Base-by-base conservation (phyloP, 352 stramenopile species). In the Phytophthora capsici region DNA sequence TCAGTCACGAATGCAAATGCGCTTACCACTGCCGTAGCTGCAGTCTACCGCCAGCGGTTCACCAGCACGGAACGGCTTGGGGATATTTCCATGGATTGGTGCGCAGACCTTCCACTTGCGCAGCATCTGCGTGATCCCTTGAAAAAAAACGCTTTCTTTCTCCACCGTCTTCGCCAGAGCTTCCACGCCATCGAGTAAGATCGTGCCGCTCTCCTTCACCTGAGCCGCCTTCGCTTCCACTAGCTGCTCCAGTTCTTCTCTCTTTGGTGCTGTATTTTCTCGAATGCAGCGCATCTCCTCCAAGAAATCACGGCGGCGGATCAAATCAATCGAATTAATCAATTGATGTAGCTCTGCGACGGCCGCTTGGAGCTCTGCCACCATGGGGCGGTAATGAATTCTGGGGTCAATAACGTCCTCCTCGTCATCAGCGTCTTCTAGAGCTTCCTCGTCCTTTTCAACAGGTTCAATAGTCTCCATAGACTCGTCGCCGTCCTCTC, bases 321-420 rank as follows among this genome's bases (percentile, higher is more conserved):
- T 91, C 38, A 96, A 62, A 57, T 96, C 88, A 46, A 96, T 93
- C 17, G 88, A 92, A 68, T 94, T 94, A 55, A 96, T 93, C 12
- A 96, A 69, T 63, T 96, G 86, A 53, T 94, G 84, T 25, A 94
- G 70, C 47, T 94, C 88, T 9, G 86, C 84, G 26, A 91, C 77
- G 23, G 86, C 85, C 0, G 76, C 79, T 58, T 96, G 88, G 2
- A 96, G 77, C 65, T 96, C 88, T 4, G 71, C 48, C 52, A 96
- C 88, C 82, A 96, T 94, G 8, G 88, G 85, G 1, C 78, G 81
- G 59, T 96, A 96, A 70, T 96, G 79, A 51, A 94, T 87, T 28
- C 88, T 85, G 20, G 88, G 88, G 41, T 96, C 88, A 26, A 96
- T 94, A 57, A 94, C 82, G 22, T 94, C 84, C 36, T 93, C 78